Evolutionary conservation across 371 early-diverging fungal species (phyloP), one percentile per base, ranked within the genome.

Genomic region (Lichtheimia corymbifera): DNA sequence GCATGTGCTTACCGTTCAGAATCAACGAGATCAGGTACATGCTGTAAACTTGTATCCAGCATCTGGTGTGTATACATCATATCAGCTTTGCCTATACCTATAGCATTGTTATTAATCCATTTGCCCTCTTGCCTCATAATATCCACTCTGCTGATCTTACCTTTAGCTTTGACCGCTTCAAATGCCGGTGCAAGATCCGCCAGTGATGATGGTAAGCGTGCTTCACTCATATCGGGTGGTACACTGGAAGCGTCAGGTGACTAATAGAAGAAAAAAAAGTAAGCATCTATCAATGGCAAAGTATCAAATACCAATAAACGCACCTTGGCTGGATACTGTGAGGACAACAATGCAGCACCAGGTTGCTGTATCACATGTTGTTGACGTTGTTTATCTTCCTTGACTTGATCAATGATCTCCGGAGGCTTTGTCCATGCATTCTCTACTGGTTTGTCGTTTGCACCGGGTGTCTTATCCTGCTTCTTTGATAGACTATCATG

Each of bases 141-240:
- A 30, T 54, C 12, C 44, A 7, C 49, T 12, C 20, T n/a, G 7
- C 14, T 30, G 25, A n/a, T 0, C 35, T 64, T 70, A 84, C 88
- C 80, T 80, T 87, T 81, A 6, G 85, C 87, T 67, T 88, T 88
- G 17, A 88, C 83, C 0, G 86, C 78, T 58, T 93, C 91, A 69
- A 92, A 92, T 6, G 90, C 88, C 17, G 84, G 74, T 5, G 88
- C 91, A 17, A 93, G 70, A 70, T 93, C 93, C 7, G 87, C 86
- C 43, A 92, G 71, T n/a, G 90, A 84, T 52, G 88, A 82, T 9
- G 92, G 91, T 55, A 92, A 70, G 35, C 83, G 77, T 27, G 80
- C 77, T 64, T 88, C 90, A 42, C 68, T 58, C 47, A 71, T 71
- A 3, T 72, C 67, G 27, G 62, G 25, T 22, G 66, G 30, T 4